phyloP scores from a whole-genome alignment of 2,329 filamentous ascomycete species.

The Aspergillus flavus region DNA sequence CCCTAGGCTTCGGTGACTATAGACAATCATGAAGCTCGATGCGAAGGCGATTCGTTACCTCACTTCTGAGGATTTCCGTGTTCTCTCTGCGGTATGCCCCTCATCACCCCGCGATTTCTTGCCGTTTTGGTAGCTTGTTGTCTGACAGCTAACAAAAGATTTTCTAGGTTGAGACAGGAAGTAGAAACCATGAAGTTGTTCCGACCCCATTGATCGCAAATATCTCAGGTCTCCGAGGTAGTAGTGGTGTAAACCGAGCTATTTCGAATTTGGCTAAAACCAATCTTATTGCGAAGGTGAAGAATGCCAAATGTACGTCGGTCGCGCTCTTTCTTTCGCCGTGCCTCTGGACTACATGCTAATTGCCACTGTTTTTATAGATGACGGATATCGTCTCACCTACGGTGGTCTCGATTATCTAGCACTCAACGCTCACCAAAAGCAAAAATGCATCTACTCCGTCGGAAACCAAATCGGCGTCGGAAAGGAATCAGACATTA shows the following conservation, averaged over 20 bases:
- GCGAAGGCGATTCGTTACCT: slow-evolving; percentile 92
- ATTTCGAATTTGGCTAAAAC: slow-evolving; percentile 92
- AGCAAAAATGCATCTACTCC: slow-evolving; percentile 79
- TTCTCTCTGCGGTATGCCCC: slow-evolving; percentile 78
- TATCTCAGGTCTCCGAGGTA: slow-evolving; percentile 76
- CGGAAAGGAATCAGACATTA: slow-evolving; percentile 96
- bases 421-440: slow-evolving; percentile 86
- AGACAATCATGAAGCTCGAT: slow-evolving; percentile 81
- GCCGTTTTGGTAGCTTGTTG: slow-evolving; percentile 21
- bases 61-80: slow-evolving; percentile 89
- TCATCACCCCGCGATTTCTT: slow-evolving; percentile 24
- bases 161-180: slow-evolving; percentile 82
- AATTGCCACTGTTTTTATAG: slow-evolving; percentile 31
- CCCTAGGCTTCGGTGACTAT: not conserved
- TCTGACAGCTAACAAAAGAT: slow-evolving; percentile 41
- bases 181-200: slow-evolving; percentile 95
- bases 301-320: slow-evolving; percentile 78
- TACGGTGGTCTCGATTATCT: slow-evolving; percentile 98
- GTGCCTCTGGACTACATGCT: slow-evolving; percentile 8
- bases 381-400: slow-evolving; percentile 94
- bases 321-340: not conserved
- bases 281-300: slow-evolving; percentile 86
- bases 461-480: slow-evolving; percentile 94
- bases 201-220: slow-evolving; percentile 86
- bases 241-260: slow-evolving; percentile 76